These are phyloP conservation scores for Neurospora terricola DNA, from an alignment of 495 filamentous ascomycete species.

Conservation along the genomic window DNA sequence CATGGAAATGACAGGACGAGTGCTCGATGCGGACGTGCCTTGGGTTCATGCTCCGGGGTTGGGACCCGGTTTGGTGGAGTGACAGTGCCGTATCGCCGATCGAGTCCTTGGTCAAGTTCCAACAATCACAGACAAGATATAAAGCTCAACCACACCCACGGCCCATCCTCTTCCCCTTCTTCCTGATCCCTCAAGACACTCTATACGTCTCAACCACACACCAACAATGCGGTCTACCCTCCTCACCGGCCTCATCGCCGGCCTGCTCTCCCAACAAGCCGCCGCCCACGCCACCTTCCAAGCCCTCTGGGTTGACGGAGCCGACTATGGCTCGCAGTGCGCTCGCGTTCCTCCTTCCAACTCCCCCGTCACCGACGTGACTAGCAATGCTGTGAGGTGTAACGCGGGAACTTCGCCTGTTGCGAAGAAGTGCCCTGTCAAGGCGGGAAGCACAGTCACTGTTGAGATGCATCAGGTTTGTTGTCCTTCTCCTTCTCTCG, in stretches of 20 bases:
- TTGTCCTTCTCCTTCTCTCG: neutral
- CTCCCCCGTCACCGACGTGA: conserved; percentile 35
- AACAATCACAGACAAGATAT: neutral
- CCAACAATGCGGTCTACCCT: conserved; percentile 31
- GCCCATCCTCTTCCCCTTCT: neutral
- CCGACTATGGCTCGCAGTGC: conserved; percentile 33
- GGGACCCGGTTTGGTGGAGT: neutral
- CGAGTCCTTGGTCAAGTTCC: neutral
- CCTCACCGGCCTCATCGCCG: conserved; percentile 17
- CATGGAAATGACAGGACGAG: neutral
- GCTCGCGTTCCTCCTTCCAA: conserved; percentile 34
- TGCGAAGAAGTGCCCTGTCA: conserved; percentile 33
- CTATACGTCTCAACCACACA: neutral
- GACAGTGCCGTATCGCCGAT: conserved; percentile 10
- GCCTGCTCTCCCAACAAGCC: conserved; percentile 24
- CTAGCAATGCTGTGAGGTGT: conserved; percentile 29
- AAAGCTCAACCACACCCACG: neutral
- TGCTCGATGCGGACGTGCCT: neutral
- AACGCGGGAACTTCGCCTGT: conserved; percentile 28
- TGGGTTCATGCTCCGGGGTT: neutral
- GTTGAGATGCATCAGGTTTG: conserved; percentile 45
- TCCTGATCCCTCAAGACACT: neutral
- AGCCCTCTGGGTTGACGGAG: conserved; percentile 39
- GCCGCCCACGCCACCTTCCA: conserved; percentile 43
- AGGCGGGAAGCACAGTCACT: conserved; percentile 36